Evolutionary conservation across 768 basidiomycete species (phyloP).

Genomic region (Termitomyces sp.): DNA sequence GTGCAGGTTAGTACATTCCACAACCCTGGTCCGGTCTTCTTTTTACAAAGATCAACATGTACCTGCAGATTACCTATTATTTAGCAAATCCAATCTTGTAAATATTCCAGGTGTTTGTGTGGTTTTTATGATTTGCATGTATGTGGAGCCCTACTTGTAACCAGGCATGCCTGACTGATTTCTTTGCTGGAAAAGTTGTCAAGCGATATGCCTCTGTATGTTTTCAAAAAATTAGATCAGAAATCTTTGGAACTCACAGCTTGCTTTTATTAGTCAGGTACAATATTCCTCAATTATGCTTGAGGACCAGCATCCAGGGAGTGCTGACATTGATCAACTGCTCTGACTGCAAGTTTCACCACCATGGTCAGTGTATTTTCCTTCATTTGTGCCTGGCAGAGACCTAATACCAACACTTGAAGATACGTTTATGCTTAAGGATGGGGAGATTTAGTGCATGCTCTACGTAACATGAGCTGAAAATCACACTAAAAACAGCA

Average conservation of each 20-base stretch:
- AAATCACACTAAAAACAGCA: too few species aligned
- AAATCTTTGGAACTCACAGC: neutral
- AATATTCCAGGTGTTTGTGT: slow-evolving; percentile 20
- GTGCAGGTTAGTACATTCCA: slow-evolving; percentile 15
- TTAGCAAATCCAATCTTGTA: slow-evolving; percentile 17
- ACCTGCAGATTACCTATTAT: slow-evolving; percentile 27
- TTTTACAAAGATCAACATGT: too few species aligned
- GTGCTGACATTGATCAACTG: slow-evolving; percentile 17
- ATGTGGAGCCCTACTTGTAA: slow-evolving; percentile 15
- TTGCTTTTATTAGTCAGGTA: slow-evolving; percentile 20
- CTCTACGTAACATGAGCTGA: slow-evolving; percentile 16
- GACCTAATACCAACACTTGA: neutral
- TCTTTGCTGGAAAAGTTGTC: slow-evolving; percentile 29
- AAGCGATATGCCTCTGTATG: slow-evolving; percentile 40
- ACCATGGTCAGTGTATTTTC: slow-evolving; percentile 6
- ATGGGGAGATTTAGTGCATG: slow-evolving; percentile 22
- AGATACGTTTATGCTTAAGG: slow-evolving; percentile 18
- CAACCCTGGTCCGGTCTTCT: too few species aligned
- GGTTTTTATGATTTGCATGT: slow-evolving; percentile 46
- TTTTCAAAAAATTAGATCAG: neutral
- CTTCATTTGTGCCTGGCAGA: neutral
- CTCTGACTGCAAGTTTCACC: slow-evolving; percentile 1
- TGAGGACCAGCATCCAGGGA: slow-evolving; percentile 14
- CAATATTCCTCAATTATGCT: slow-evolving; percentile 12
- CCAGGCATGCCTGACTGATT: neutral